Percentiles rank a stretch among this genome's conserved stretches.
Conservation (phyloP, 176 grass and related monocot species). For the Hsuehochloa calcarea region DNA sequence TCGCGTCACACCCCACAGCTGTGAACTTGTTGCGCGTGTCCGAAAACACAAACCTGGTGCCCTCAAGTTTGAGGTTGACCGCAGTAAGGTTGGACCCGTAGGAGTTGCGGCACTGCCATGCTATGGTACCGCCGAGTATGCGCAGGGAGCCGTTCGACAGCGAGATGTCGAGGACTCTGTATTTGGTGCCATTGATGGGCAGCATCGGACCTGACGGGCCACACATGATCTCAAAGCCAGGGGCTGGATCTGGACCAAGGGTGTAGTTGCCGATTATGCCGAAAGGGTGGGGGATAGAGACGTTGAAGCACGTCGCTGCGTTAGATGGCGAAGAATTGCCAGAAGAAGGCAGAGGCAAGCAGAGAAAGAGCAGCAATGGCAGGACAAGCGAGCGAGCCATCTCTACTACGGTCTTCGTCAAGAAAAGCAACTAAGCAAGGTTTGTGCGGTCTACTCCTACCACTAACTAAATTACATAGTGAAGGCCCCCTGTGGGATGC, state of each 20-base stretch:
- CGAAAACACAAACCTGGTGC: conserved; percentile 41
- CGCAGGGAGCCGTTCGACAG: not conserved
- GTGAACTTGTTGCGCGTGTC: conserved; percentile 27
- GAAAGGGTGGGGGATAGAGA: conserved; percentile 9
- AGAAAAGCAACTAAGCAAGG: too few species aligned
- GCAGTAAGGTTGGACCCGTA: not conserved
- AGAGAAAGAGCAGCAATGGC: not conserved
- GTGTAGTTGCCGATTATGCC: not conserved
- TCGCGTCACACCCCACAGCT: conserved; percentile 37
- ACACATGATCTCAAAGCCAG: conserved; percentile 11
- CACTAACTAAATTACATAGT: too few species aligned
- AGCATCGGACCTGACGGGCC: not conserved
- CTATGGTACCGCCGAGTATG: not conserved
- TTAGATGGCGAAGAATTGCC: not conserved
- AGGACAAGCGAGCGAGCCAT: not conserved
- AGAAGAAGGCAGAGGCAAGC: not conserved
- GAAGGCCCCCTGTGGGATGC: too few species aligned
- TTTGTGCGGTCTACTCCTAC: too few species aligned
- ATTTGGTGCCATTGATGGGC: not conserved
- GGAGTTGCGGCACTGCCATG: not conserved
- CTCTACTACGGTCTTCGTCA: not conserved
- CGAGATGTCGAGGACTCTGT: conserved; percentile 7
- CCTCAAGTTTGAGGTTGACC: conserved; percentile 11
- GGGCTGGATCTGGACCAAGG: not conserved
- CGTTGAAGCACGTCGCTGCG: not conserved